phyloP scores from a whole-genome alignment of 768 basidiomycete genomes.

The Leccinum arenicola region DNA sequence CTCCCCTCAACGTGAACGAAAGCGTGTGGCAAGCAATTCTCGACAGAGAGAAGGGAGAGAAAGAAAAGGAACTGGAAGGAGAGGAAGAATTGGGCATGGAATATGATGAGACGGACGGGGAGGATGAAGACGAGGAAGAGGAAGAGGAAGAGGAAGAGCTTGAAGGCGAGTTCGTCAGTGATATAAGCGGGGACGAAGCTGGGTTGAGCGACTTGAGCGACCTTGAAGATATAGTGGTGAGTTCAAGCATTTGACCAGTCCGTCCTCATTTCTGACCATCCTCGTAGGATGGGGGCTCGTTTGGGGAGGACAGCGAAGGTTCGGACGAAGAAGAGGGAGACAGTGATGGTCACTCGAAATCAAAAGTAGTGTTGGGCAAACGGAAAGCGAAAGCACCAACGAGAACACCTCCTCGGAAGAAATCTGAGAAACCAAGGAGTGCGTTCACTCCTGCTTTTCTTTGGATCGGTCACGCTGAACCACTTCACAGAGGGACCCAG shows the following conservation, averaged over 20 bases:
- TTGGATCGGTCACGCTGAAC: slow-evolving; percentile 12
- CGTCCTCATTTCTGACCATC: slow-evolving; percentile 19
- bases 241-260: slow-evolving; percentile 22
- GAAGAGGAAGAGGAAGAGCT: slow-evolving; percentile 48
- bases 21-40: slow-evolving; percentile 91
- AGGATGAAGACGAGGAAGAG: slow-evolving; percentile 45
- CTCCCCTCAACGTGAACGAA: slow-evolving; percentile 97
- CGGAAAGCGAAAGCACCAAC: slow-evolving; percentile 53
- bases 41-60: slow-evolving; percentile 65
- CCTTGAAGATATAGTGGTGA: slow-evolving; percentile 65
- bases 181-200: slow-evolving; percentile 50
- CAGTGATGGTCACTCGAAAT: slow-evolving; percentile 38
- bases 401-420: slow-evolving; percentile 45
- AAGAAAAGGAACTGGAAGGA: slow-evolving; percentile 42
- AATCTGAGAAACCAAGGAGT: slow-evolving; percentile 65
- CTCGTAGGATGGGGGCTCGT: slow-evolving; percentile 32
- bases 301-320: slow-evolving; percentile 43
- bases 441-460: slow-evolving; percentile 26
- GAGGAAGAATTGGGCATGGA: slow-evolving; percentile 41
- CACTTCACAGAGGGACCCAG: slow-evolving; percentile 59
- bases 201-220: slow-evolving; percentile 45
- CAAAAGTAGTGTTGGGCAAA: slow-evolving; percentile 58
- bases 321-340: slow-evolving; percentile 40
- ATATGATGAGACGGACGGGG: slow-evolving; percentile 56
- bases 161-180: slow-evolving; percentile 57